phyloP scores from a whole-genome alignment of 164 flowering plant species.

The Annona squamosa region DNA sequence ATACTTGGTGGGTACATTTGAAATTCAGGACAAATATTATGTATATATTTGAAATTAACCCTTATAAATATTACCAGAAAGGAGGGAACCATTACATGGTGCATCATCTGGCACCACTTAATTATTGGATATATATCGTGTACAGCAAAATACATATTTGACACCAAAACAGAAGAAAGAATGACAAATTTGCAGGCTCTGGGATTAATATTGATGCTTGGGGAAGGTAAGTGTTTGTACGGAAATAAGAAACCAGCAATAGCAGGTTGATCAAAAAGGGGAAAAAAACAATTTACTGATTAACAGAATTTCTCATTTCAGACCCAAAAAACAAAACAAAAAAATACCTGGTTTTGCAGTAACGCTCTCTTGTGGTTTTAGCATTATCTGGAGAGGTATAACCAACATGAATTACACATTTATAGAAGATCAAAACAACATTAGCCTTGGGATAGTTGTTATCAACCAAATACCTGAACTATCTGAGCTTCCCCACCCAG shows the following conservation, averaged over 20 bases:
- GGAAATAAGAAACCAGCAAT: background rate
- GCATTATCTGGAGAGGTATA: conserved; percentile 63
- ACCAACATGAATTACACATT: background rate
- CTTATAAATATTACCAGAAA: too few species aligned
- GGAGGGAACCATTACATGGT: background rate
- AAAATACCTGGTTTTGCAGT: conserved; percentile 78
- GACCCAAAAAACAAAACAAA: background rate
- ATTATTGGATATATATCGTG: background rate
- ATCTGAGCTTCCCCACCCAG: conserved; percentile 68
- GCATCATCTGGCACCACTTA: background rate
- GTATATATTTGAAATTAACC: too few species aligned
- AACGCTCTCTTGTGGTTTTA: conserved; percentile 84
- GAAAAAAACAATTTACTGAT: background rate
- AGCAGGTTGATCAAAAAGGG: background rate
- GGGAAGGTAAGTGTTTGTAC: background rate
- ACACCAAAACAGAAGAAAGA: background rate
- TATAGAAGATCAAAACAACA: background rate
- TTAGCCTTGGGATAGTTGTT: background rate
- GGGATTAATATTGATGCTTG: background rate
- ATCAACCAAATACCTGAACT: conserved; percentile 14
- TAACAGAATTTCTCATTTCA: background rate
- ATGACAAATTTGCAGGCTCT: background rate
- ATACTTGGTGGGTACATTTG: too few species aligned
- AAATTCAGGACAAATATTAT: too few species aligned
- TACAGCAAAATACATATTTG: background rate